Evolutionary conservation across 2,329 filamentous ascomycete genomes (phyloP).

Genomic region (Exserohilum turcica): DNA sequence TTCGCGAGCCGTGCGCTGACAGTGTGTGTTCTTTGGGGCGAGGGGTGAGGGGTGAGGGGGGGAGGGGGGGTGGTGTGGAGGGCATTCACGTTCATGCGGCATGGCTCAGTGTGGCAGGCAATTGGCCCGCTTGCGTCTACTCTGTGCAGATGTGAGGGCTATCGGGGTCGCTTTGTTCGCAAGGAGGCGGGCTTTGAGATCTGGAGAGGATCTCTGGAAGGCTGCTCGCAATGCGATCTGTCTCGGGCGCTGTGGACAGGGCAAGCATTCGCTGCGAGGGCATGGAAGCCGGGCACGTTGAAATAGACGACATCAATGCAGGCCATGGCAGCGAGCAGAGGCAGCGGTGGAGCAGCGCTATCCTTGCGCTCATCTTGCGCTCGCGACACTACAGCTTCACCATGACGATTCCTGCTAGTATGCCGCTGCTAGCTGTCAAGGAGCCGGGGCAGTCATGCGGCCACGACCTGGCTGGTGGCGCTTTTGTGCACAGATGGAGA

Average conservation of each 20-base stretch:
- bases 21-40: slow-evolving; percentile 28
- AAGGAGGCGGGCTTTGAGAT: slow-evolving; percentile 3
- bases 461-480: slow-evolving; percentile 42
- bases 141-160: no score
- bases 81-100: slow-evolving; percentile 10
- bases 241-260: slow-evolving; percentile 31
- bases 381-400: slow-evolving; percentile 35
- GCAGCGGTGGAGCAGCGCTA: slow-evolving; percentile 34
- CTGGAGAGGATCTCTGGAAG: not conserved
- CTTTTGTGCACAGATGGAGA: slow-evolving; percentile 33
- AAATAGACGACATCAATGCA: slow-evolving; percentile 41
- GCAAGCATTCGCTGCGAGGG: slow-evolving; percentile 14
- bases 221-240: slow-evolving; percentile 5
- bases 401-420: slow-evolving; percentile 34
- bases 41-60: not conserved
- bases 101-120: slow-evolving; percentile 14
- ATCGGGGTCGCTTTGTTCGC: not conserved
- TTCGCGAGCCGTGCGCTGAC: slow-evolving; percentile 28
- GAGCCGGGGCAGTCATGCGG: slow-evolving; percentile 40
- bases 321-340: slow-evolving; percentile 33
- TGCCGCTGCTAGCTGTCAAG: slow-evolving; percentile 33
- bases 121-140: not conserved
- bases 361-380: slow-evolving; percentile 39
- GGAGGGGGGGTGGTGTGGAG: not conserved
- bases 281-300: slow-evolving; percentile 35